Conservation (phyloP, 176 grass and related monocot genomes). For the Avena atlantica region DNA sequence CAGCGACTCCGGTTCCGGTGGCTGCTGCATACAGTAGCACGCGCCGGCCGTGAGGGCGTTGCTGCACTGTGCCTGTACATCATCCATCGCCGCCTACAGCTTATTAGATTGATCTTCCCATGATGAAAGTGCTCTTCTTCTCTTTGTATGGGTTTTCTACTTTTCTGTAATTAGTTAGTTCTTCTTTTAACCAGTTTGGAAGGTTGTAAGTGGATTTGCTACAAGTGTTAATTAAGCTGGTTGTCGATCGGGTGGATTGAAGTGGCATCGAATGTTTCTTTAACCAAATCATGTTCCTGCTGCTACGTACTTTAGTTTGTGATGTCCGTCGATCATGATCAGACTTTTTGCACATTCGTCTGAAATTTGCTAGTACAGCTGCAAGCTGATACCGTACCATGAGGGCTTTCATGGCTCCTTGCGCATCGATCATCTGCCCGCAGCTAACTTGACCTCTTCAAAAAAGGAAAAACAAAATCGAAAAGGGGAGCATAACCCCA, state of each 20-base stretch:
- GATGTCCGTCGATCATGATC: background rate
- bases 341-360: background rate
- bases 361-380: background rate
- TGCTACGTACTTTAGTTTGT: background rate
- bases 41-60: background rate
- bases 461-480: too few relatives aligned
- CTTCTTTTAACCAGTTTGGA: background rate
- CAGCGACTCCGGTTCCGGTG: background rate
- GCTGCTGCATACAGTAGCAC: conserved; percentile 45
- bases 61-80: background rate
- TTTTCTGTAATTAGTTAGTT: background rate
- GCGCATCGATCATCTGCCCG: background rate
- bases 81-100: background rate
- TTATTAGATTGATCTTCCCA: conserved; percentile 1
- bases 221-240: background rate
- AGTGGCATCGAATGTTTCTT: conserved; percentile 18
- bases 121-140: background rate
- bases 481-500: too few relatives aligned
- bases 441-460: too few relatives aligned
- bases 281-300: conserved; percentile 2
- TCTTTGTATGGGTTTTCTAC: background rate
- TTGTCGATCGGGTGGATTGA: background rate
- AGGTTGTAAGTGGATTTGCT: background rate
- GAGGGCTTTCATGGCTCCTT: too few relatives aligned
- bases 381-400: background rate